Base-by-base conservation (phyloP, 345 rosid genomes). In the Draba incana region DNA sequence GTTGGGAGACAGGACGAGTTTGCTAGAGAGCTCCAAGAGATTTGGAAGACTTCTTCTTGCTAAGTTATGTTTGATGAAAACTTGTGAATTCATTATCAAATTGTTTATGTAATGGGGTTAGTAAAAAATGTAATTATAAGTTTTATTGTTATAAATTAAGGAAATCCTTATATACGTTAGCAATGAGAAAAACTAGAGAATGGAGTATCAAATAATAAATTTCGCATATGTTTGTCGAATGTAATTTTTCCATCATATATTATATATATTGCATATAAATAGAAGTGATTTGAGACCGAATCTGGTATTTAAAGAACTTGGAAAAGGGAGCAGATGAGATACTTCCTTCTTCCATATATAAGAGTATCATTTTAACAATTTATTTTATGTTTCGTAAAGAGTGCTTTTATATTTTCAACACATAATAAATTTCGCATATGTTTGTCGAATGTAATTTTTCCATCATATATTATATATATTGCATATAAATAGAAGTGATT, bases 1-100 rank as follows among this genome's bases (percentile, higher is more conserved):
- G 89, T 88, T 24, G 93, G 93, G 15, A 79, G 97, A 78, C 99
- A 88, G 60, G 77, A 82, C 80, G 88, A 76, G 13, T 95, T 95
- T 53, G 89, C 99, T 0, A 65, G 82, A 64, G 97, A 90, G 61
- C 94, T 87, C 38, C 87, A 87, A 73, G 87, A 84, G 72, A 90
- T 90, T 45, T 90, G 97, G 97, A 77, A 61, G 73, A 75, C 69
- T 15, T 75, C 88, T 45, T 45, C 64, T 67, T 53, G 23, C 5
- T 74, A 68, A 68, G 45, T 10, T 60, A 30, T 73, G 66, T 33
- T 58, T 46, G 20, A 50, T 58, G 38, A 30, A 58, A 57, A 25
- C 13, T 50, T 58, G 62, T 65, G 54, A 20, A 57, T 5, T 24
- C 23, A 39, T 42, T 60, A 49, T 65, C 16, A 65, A 4, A 8